These are phyloP conservation scores for Pistacia vera DNA, from an alignment of 345 rosid species.

Conservation along the genomic window DNA sequence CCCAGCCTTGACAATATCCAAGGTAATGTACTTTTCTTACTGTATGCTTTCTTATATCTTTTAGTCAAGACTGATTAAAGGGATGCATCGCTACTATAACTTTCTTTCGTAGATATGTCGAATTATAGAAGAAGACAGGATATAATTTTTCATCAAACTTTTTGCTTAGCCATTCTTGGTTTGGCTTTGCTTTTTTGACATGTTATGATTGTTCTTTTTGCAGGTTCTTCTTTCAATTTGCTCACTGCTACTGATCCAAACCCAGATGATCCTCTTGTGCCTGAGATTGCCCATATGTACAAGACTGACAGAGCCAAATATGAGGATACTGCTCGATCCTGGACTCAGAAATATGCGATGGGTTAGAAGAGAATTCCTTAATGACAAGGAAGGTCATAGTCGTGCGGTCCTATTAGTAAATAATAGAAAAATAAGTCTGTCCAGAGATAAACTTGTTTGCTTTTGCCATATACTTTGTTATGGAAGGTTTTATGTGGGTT, in stretches of 20 bases:
- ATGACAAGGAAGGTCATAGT: not conserved
- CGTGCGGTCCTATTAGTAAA: constrained; percentile 22
- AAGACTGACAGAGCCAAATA: constrained; percentile 68
- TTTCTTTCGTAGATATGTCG: not conserved
- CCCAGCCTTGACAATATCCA: constrained; percentile 71
- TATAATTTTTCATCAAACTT: too few species aligned
- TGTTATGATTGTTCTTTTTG: not conserved
- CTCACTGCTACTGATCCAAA: constrained; percentile 73
- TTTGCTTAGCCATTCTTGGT: not conserved
- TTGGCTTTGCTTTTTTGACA: not conserved
- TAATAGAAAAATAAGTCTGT: constrained; percentile 32
- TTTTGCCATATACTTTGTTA: not conserved
- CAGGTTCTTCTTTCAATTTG: constrained; percentile 77
- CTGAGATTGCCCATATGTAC: constrained; percentile 72
- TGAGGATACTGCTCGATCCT: constrained; percentile 62
- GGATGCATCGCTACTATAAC: not conserved
- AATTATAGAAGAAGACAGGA: too few species aligned
- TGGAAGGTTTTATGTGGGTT: not conserved
- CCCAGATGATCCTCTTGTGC: constrained; percentile 75
- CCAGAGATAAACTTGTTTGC: constrained; percentile 5
- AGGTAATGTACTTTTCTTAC: constrained; percentile 35
- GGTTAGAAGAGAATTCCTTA: constrained; percentile 29
- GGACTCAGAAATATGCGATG: constrained; percentile 80
- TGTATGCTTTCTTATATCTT: not conserved
- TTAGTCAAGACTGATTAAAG: not conserved